These are phyloP conservation scores for Gonium pectorale DNA, from an alignment of 139 green algal genomes.

Conservation along the genomic window DNA sequence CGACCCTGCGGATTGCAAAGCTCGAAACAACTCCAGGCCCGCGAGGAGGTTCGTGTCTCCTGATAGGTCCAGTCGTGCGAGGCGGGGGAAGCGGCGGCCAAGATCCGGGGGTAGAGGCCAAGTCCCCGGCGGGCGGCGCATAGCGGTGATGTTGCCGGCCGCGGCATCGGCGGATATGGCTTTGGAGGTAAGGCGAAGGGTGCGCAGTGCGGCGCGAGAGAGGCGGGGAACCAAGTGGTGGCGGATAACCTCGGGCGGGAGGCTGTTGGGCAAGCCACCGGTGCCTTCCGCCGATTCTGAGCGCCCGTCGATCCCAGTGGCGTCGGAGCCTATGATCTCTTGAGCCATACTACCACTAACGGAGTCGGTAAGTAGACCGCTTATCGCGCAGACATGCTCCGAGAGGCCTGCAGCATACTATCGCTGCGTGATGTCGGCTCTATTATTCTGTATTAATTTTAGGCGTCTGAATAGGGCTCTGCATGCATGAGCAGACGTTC, in stretches of 20 bases:
- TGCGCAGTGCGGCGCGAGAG: neutral
- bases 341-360: too few relatives aligned
- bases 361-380: too few relatives aligned
- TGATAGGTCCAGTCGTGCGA: neutral
- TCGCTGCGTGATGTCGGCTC: too few relatives aligned
- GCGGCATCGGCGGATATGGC: neutral
- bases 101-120: conserved; percentile 1
- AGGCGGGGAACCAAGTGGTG: neutral
- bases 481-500: too few relatives aligned
- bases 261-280: too few relatives aligned
- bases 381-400: too few relatives aligned
- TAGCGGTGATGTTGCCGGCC: neutral
- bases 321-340: too few relatives aligned
- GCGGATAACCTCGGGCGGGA: neutral
- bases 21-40: neutral
- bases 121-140: conserved; percentile 4
- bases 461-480: too few relatives aligned
- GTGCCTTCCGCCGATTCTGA: too few relatives aligned
- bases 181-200: neutral
- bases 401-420: too few relatives aligned
- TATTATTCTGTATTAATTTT: too few relatives aligned
- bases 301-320: too few relatives aligned
- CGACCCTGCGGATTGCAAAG: neutral
- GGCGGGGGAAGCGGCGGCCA: neutral
- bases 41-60: neutral